Percentiles rank a stretch among this genome's conserved stretches.
phyloP scores from a whole-genome alignment of 306 rosid genomes.

The Cucurbita argyrosperma region DNA sequence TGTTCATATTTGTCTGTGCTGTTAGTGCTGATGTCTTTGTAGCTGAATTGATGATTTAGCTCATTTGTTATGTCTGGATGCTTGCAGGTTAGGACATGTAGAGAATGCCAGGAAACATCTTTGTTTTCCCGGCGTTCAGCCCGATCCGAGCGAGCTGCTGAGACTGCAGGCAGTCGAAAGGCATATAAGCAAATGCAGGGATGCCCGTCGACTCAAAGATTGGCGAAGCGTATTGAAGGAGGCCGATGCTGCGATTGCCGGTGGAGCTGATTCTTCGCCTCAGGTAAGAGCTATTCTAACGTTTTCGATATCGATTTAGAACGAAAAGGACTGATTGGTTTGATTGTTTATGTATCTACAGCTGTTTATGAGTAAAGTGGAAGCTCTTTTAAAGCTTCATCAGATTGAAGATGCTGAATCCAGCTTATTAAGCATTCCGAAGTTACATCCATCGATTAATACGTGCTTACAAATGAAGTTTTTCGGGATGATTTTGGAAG shows the following conservation, averaged over 20 bases:
- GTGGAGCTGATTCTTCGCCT: slow-evolving; percentile 73
- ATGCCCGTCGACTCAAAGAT: slow-evolving; percentile 58
- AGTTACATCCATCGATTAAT: slow-evolving; percentile 19
- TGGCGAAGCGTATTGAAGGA: slow-evolving; percentile 75
- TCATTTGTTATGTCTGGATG: neutral
- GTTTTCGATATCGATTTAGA: neutral
- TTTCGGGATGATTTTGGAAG: slow-evolving; percentile 76
- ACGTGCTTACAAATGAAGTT: slow-evolving; percentile 32
- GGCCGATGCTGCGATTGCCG: slow-evolving; percentile 43
- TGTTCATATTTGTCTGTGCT: neutral
- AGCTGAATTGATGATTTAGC: neutral
- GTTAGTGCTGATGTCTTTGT: neutral
- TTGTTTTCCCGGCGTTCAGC: slow-evolving; percentile 31
- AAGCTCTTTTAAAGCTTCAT: slow-evolving; percentile 76
- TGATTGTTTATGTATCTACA: slow-evolving; percentile 71
- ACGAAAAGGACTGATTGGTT: slow-evolving; percentile 34
- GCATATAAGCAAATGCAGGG: slow-evolving; percentile 58
- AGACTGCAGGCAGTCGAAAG: slow-evolving; percentile 61
- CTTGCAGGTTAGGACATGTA: slow-evolving; percentile 65
- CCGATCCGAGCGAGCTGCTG: slow-evolving; percentile 46
- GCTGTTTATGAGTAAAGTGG: slow-evolving; percentile 94
- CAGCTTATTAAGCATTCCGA: slow-evolving; percentile 27
- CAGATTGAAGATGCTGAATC: slow-evolving; percentile 75
- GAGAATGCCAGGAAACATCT: slow-evolving; percentile 74
- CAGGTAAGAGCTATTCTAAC: slow-evolving; percentile 27